Evolutionary conservation across 345 rosid genomes (phyloP).

Genomic region (Salix suchowensis): DNA sequence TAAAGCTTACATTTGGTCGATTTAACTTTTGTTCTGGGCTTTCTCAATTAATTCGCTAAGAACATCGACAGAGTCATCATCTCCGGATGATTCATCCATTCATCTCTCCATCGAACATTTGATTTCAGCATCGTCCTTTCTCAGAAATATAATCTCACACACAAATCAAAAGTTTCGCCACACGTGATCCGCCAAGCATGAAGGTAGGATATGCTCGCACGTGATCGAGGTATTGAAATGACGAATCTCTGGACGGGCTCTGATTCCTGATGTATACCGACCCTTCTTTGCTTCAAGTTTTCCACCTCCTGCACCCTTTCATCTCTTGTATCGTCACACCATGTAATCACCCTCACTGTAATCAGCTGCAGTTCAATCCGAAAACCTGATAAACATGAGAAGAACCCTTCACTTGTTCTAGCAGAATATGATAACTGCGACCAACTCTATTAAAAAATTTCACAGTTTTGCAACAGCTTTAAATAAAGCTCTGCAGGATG

Average conservation of each 20-base stretch:
- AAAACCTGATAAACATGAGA: constrained; percentile 50
- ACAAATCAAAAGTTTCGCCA: no score
- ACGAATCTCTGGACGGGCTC: constrained; percentile 22
- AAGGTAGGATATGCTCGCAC: constrained; percentile 85
- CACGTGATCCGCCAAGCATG: constrained; percentile 60
- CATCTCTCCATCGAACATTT: no score
- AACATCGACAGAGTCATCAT: no score
- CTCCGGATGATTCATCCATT: no score
- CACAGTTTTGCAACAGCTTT: background rate
- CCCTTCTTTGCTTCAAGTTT: constrained; percentile 52
- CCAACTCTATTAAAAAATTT: background rate
- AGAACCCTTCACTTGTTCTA: background rate
- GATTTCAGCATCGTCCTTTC: no score
- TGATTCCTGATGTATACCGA: constrained; percentile 27
- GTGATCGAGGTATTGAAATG: constrained; percentile 66
- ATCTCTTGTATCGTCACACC: constrained; percentile 83
- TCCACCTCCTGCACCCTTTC: constrained; percentile 78
- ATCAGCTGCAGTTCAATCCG: constrained; percentile 86
- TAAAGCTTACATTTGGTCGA: no score
- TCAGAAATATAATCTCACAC: no score
- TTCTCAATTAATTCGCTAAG: no score
- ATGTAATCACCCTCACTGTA: constrained; percentile 93
- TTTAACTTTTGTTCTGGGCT: no score
- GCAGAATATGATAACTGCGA: background rate
- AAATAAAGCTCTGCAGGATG: background rate